Evolutionary conservation across 208 protist genomes (phyloP).

Genomic region (Strigomonas culicis): DNA sequence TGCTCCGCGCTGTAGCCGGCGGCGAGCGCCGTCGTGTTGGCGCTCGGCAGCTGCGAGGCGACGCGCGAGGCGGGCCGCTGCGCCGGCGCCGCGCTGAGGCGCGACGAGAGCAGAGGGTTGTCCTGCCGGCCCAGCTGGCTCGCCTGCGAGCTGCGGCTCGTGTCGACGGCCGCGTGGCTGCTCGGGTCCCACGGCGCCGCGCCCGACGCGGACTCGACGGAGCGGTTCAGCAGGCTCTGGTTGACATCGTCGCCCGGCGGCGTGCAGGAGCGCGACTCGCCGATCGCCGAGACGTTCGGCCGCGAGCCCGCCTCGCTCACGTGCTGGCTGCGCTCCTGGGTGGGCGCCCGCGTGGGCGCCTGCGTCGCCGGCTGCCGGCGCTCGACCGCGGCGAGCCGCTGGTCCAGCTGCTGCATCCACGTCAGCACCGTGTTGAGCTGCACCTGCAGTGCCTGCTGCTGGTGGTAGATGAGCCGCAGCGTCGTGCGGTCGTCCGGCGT

Average conservation of each 20-base stretch:
- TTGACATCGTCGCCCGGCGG: conserved; percentile 49
- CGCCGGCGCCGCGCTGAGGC: conserved; percentile 19
- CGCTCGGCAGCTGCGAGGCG: conserved; percentile 5
- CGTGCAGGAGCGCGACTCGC: conserved; percentile 62
- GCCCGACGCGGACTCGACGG: conserved; percentile 46
- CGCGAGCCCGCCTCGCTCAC: neutral
- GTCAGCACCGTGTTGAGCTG: conserved; percentile 72
- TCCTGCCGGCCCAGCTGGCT: conserved; percentile 53
- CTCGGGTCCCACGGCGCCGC: conserved; percentile 60
- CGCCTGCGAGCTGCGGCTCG: conserved; percentile 25
- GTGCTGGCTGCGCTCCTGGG: conserved; percentile 3
- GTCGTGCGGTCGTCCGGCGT: conserved; percentile 71
- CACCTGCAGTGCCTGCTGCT: conserved; percentile 78
- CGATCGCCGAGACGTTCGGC: conserved; percentile 14
- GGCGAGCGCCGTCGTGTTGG: neutral
- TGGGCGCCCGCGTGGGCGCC: conserved; percentile 3
- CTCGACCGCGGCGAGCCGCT: conserved; percentile 23
- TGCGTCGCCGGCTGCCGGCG: conserved; percentile 13
- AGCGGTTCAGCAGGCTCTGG: conserved; percentile 27
- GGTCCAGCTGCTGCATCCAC: conserved; percentile 65
- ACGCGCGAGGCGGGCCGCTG: conserved; percentile 11
- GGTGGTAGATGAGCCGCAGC: conserved; percentile 73
- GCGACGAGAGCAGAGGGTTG: conserved; percentile 62
- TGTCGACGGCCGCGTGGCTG: conserved; percentile 20
- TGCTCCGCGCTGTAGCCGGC: conserved; percentile 2